Base-by-base conservation (phyloP, 768 basidiomycete species). In the Naganishia vaughanmartiniae region DNA sequence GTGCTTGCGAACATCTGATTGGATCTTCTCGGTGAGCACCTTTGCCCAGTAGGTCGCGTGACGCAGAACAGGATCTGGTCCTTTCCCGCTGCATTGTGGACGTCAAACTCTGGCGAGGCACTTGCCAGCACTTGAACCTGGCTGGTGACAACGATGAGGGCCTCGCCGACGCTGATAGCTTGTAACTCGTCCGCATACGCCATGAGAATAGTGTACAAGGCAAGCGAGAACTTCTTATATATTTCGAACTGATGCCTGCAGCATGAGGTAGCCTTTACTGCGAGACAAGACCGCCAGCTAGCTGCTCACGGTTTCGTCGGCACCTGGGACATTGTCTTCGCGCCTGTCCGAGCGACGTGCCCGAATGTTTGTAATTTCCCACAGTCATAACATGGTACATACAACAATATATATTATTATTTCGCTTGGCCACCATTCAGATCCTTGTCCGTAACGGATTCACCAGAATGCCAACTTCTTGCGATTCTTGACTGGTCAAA, bases 91-190 rank as follows among this genome's bases (percentile, higher is more conserved):
- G 39, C 26, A 6, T 26, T 17, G 9, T 45, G 36, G 33, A 24
- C 24, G 21, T 48, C 28, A 7, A 70, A 33, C 34, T 70, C 68
- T 28, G 54, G 55, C 31, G 68, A 57, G 26, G 84, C 60, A 21
- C 30, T 28, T 26, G 66, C 60, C 26, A 48, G 45, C 48, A 28
- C 60, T 5, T 15, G n/a, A 6, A 82, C 80, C 7, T 77, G 77
- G 4, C 82, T 85, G 0, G 91, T 88, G 21, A 93, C 91, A 69
- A 97, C 94, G 71, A 98, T 88, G 26, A 97, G 85, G 0, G 92
- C 94, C 79, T 99, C 95, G 72, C 98, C 95, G 10, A 98, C 91
- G 1, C 93, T 95, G 17, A 97, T 93, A 1, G 94, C 93, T 82
- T 97, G 89, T 3, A 97, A 84, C 74, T 93, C 91, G 75, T 95